Evolutionary conservation across 768 basidiomycete genomes (phyloP).

Genomic region (Leucosporidium yakuticum): DNA sequence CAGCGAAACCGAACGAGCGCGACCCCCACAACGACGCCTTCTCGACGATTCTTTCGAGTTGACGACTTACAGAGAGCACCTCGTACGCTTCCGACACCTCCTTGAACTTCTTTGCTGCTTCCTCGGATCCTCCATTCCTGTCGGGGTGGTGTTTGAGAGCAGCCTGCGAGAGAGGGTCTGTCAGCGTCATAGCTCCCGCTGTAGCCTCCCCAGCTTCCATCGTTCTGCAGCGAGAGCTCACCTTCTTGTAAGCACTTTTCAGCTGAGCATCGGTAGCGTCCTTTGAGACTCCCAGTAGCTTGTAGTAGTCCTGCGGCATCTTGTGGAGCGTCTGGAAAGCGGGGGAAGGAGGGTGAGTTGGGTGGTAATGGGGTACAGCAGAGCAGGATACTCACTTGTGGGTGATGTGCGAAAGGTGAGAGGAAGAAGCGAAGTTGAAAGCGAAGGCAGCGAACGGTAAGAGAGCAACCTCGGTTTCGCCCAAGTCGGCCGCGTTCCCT

Average conservation of each 20-base stretch:
- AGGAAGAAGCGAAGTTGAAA: too few relatives aligned
- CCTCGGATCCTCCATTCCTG: slow-evolving; percentile 70
- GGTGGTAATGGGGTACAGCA: too few relatives aligned
- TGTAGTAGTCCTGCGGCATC: slow-evolving; percentile 89
- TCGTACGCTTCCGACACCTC: slow-evolving; percentile 94
- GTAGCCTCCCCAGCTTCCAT: too few relatives aligned
- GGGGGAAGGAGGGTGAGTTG: background rate
- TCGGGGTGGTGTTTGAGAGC: slow-evolving; percentile 95
- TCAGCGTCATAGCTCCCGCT: slow-evolving; percentile 41
- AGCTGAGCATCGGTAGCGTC: slow-evolving; percentile 70
- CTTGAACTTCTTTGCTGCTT: slow-evolving; percentile 83
- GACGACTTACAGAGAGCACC: slow-evolving; percentile 52
- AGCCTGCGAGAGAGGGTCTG: slow-evolving; percentile 44
- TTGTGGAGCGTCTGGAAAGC: slow-evolving; percentile 15
- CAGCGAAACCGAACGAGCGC: too few relatives aligned
- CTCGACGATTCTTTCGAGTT: too few relatives aligned
- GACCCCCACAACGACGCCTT: too few relatives aligned
- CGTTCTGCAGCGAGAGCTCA: slow-evolving; percentile 45
- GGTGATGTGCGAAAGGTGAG: too few relatives aligned
- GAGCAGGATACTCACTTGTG: too few relatives aligned
- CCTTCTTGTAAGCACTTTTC: slow-evolving; percentile 93
- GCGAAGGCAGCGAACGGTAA: too few relatives aligned
- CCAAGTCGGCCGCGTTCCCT: too few relatives aligned
- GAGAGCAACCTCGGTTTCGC: too few relatives aligned
- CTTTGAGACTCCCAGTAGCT: slow-evolving; percentile 65